Evolutionary conservation across 208 protist genomes (phyloP).

Genomic region (Angomonas deanei): DNA sequence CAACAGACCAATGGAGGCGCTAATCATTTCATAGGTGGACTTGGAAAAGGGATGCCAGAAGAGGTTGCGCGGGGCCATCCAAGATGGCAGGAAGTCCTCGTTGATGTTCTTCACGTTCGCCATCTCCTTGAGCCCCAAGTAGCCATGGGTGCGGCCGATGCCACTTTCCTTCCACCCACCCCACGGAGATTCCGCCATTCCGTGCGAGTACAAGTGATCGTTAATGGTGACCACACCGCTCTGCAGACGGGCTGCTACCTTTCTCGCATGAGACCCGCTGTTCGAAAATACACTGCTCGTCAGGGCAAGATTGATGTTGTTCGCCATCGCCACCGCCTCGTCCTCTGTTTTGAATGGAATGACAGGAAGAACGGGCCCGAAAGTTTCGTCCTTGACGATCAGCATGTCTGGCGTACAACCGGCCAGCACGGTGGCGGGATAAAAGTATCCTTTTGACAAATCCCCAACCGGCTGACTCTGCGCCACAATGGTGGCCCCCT

Average conservation of each 20-base stretch:
- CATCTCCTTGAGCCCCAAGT: slow-evolving; percentile 74
- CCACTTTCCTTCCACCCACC: slow-evolving; percentile 88
- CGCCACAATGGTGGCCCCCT: slow-evolving; percentile 57
- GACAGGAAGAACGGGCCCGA: slow-evolving; percentile 87
- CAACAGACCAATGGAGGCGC: slow-evolving; percentile 20
- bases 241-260: slow-evolving; percentile 47
- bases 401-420: slow-evolving; percentile 76
- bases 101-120: slow-evolving; percentile 83
- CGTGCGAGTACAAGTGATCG: slow-evolving; percentile 62
- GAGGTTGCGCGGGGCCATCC: slow-evolving; percentile 42
- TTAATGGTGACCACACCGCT: slow-evolving; percentile 85
- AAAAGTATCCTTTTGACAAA: slow-evolving; percentile 58
- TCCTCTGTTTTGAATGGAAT: slow-evolving; percentile 68
- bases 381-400: slow-evolving; percentile 88
- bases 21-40: slow-evolving; percentile 31
- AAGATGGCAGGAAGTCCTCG: slow-evolving; percentile 30
- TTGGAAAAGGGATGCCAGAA: slow-evolving; percentile 74
- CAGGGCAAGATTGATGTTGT: slow-evolving; percentile 64
- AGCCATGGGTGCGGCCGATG: slow-evolving; percentile 79
- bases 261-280: slow-evolving; percentile 20
- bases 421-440: slow-evolving; percentile 75
- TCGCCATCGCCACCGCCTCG: slow-evolving; percentile 72
- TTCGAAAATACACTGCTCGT: slow-evolving; percentile 75
- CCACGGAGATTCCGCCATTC: slow-evolving; percentile 76
- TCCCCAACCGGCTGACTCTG: slow-evolving; percentile 54